Conservation (phyloP, 192 early-diverging fungal species). For the Allomyces macrogynus region DNA sequence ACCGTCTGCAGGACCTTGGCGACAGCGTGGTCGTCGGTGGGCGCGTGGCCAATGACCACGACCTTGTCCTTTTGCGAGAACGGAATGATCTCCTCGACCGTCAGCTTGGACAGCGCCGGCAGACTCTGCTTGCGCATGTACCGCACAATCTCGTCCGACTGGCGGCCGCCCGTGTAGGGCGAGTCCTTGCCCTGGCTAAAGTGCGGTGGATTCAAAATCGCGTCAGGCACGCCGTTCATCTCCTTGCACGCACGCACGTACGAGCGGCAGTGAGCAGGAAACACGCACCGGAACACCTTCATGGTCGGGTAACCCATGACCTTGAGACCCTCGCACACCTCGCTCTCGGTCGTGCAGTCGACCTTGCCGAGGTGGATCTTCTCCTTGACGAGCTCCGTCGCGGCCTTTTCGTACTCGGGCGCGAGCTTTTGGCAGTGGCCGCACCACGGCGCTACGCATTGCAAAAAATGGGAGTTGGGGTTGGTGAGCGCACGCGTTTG, state of each 20-base stretch:
- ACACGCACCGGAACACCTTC: conserved; percentile 54
- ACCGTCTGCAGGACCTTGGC: conserved; percentile 39
- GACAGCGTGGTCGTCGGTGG: conserved; percentile 35
- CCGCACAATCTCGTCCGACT: conserved; percentile 64
- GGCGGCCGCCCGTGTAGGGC: conserved; percentile 74
- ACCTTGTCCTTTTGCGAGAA: conserved; percentile 74
- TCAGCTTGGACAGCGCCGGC: conserved; percentile 56
- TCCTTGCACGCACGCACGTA: neutral
- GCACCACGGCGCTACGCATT: neutral
- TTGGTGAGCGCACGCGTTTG: neutral
- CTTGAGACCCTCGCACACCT: conserved; percentile 59
- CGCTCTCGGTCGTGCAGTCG: conserved; percentile 78
- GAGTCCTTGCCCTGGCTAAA: conserved; percentile 32
- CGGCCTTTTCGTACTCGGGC: conserved; percentile 85
- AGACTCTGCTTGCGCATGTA: conserved; percentile 80
- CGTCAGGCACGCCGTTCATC: too few relatives aligned
- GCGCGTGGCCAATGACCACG: conserved; percentile 70
- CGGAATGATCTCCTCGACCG: conserved; percentile 39
- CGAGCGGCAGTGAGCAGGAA: neutral
- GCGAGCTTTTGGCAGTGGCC: conserved; percentile 21
- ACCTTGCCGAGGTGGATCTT: conserved; percentile 77
- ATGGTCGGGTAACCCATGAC: conserved; percentile 83
- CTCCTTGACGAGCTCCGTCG: conserved; percentile 56
- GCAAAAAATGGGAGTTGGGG: conserved; percentile 1
- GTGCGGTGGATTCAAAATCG: neutral